Base-by-base conservation (phyloP, 1,284 basidiomycete species). In the Rhodotorula mucilaginosa region DNA sequence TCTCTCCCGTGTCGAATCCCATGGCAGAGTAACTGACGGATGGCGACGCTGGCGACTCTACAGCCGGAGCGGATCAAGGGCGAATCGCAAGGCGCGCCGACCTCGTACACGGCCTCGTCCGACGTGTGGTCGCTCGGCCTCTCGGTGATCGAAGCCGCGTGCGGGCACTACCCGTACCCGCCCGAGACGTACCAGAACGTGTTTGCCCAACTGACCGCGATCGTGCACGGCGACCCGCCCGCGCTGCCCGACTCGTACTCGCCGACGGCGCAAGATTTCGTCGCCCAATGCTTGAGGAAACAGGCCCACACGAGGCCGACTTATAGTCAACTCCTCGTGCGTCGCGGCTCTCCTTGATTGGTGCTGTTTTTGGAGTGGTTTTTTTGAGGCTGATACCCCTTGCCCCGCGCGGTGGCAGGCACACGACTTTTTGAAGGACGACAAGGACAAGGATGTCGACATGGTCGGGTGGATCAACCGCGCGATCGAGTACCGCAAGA, bases 71-170 rank as follows among this genome's bases (percentile, higher is more conserved):
- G 96, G 46, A 98, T 99, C 81, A 90, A 93, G 80, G 93, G 93
- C 73, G 94, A 97, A 82, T 92, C 91, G 5, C 89, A 90, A 79
- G 91, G 90, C 80, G 89, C 91, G 73, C 82, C 90, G 44, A 88
- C 89, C 44, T 95, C 93, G 2, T 99, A 99, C 82, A 96, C 93
- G 16, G 94, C 98, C 59, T 92, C 94, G 3, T 97, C 94, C 5
- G 96, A 99, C 79, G 92, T 99, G 8, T 99, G 96, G 96, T 97
- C 94, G 16, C 87, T 99, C n/a, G 96, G 96, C 5, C 85, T 99
- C 49, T 90, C 91, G 5, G 90, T 98, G 81, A 93, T 98, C 78
- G 96, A 99, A 82, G 89, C 97, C 72, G 90, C 92, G 59, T 82
- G 93, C 77, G 95, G 97, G 29, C 86, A 88, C 76, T 99, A 99